Percentiles rank a stretch among this genome's conserved stretches.
phyloP scores from a whole-genome alignment of 192 early-diverging fungal species.

The Linnemannia exigua region DNA sequence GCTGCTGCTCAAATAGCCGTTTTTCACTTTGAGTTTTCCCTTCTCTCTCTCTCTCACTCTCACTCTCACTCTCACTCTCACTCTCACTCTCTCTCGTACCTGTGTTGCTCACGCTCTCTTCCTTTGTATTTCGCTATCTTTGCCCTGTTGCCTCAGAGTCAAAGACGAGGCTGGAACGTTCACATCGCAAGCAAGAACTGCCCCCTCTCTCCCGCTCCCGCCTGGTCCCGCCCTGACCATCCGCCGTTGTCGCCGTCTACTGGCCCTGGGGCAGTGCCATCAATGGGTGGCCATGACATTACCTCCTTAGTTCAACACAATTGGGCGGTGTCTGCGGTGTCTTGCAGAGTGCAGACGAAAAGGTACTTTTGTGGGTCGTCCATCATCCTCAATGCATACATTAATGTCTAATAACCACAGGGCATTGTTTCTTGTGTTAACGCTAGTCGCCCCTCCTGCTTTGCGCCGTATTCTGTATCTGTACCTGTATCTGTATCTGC shows the following conservation, averaged over 20 bases:
- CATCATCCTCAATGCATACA: background rate
- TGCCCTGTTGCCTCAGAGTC: background rate
- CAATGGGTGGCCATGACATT: background rate
- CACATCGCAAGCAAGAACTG: background rate
- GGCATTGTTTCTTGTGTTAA: no score
- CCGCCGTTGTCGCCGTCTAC: background rate
- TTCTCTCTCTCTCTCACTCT: background rate
- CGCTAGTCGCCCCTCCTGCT: no score
- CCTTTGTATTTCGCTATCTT: background rate
- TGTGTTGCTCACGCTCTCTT: background rate
- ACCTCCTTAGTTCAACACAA: background rate
- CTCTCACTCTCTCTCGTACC: background rate
- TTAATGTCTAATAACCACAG: no score
- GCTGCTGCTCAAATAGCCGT: background rate
- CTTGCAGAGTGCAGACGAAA: no score
- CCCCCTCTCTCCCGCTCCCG: background rate
- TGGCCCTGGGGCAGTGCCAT: background rate
- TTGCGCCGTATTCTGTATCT: no score
- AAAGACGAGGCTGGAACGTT: background rate
- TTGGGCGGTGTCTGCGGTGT: background rate
- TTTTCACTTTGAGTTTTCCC: background rate
- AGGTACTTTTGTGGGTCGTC: background rate
- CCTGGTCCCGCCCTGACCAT: conserved; percentile 1
- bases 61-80: background rate
- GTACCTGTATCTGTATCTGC: no score